phyloP scores from a whole-genome alignment of 495 filamentous ascomycete species.

The Aspergillus saccharolyticus region DNA sequence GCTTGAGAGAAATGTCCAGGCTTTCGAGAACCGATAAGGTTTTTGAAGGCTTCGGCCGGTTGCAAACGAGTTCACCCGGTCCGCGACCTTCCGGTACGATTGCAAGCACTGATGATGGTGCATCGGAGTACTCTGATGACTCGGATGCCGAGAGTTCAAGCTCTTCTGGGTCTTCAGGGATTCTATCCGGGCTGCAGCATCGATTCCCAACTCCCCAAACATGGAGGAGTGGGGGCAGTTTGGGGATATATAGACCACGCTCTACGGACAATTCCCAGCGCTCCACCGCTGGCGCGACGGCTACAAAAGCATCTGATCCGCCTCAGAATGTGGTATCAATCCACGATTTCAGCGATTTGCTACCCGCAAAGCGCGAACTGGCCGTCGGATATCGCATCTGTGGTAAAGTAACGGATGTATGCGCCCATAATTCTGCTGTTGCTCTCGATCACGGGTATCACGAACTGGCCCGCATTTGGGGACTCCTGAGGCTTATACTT shows the following conservation, averaged over 20 bases:
- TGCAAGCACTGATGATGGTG: constrained; percentile 46
- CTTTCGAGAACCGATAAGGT: constrained; percentile 57
- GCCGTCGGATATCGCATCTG: constrained; percentile 80
- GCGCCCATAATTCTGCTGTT: constrained; percentile 73
- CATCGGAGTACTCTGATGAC: constrained; percentile 57
- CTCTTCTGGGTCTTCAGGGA: constrained; percentile 65
- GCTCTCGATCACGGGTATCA: constrained; percentile 66
- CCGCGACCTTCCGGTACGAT: constrained; percentile 46
- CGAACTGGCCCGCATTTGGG: constrained; percentile 81
- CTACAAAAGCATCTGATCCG: constrained; percentile 31
- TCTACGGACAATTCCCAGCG: constrained; percentile 53
- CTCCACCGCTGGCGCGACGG: constrained; percentile 43
- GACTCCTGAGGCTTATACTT: constrained; percentile 69
- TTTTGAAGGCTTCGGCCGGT: constrained; percentile 85
- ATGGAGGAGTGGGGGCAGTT: constrained; percentile 47
- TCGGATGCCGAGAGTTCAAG: constrained; percentile 63
- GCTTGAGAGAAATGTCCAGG: constrained; percentile 56
- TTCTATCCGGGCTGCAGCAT: constrained; percentile 39
- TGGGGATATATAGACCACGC: constrained; percentile 41
- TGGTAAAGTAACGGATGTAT: constrained; percentile 71
- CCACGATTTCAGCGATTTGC: constrained; percentile 56
- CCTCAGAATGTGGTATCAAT: constrained; percentile 61
- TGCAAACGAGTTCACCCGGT: constrained; percentile 54
- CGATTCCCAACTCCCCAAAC: constrained; percentile 50
- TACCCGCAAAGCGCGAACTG: constrained; percentile 72